phyloP scores from a whole-genome alignment of 495 filamentous ascomycete species.

The Pyrenula aspistea region DNA sequence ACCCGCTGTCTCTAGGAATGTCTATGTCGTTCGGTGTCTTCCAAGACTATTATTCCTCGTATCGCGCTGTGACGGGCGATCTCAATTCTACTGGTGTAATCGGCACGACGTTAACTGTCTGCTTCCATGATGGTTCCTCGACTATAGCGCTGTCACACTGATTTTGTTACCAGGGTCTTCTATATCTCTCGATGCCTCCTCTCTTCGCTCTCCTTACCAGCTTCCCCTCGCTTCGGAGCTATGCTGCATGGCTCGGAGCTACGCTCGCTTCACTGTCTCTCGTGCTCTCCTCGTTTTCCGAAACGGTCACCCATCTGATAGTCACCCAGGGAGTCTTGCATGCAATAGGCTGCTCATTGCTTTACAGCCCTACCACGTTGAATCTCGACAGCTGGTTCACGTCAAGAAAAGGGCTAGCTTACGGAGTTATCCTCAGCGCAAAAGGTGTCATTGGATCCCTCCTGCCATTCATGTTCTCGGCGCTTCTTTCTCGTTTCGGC shows the following conservation, averaged over 20 bases:
- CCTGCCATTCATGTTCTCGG: constrained; percentile 40
- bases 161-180: constrained; percentile 32
- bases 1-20: constrained; percentile 21
- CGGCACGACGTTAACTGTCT: constrained; percentile 34
- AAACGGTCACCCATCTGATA: constrained; percentile 37
- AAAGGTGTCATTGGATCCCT: constrained; percentile 34
- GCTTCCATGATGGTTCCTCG: too few species aligned
- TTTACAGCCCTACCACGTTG: constrained; percentile 38
- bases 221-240: constrained; percentile 29
- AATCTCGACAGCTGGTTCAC: constrained; percentile 50
- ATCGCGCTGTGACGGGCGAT: constrained; percentile 21
- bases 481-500: constrained; percentile 38
- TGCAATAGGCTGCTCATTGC: constrained; percentile 35
- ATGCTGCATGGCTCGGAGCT: constrained; percentile 28
- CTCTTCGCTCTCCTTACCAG: constrained; percentile 35
- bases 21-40: constrained; percentile 39
- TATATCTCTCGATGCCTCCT: constrained; percentile 44
- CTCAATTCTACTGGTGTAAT: constrained; percentile 34
- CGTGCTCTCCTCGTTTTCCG: constrained; percentile 37
- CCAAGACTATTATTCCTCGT: constrained; percentile 30
- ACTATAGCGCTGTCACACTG: too few species aligned
- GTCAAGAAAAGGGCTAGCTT: constrained; percentile 36
- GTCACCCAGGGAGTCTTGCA: constrained; percentile 43
- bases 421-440: constrained; percentile 39
- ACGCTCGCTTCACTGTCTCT: constrained; percentile 25